Percentiles rank a stretch among this genome's conserved stretches.
Evolutionary conservation across 2,329 filamentous ascomycete genomes (phyloP).

Genomic region (Ceratocystis destructans): DNA sequence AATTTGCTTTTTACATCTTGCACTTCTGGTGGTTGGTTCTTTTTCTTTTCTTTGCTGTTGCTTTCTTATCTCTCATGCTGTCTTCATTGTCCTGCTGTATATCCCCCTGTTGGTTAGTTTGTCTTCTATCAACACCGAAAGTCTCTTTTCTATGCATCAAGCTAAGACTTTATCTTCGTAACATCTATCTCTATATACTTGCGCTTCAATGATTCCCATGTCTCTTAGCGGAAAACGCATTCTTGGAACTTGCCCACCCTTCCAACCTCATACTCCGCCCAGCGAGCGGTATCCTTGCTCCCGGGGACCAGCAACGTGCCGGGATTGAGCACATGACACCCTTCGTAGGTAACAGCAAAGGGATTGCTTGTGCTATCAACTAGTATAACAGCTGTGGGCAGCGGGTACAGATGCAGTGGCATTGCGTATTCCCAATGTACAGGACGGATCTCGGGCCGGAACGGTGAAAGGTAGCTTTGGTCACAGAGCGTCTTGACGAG

Average conservation of each 20-base stretch:
- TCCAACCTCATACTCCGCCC: conserved; percentile 75
- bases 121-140: background rate
- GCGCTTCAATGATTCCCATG: background rate
- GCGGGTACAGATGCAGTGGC: conserved; percentile 67
- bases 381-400: conserved; percentile 72
- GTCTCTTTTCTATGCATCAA: background rate
- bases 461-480: conserved; percentile 79
- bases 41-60: background rate
- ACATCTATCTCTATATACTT: background rate
- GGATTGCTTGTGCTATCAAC: conserved; percentile 69
- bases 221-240: conserved; percentile 37
- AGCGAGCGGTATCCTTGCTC: conserved; percentile 55
- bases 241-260: conserved; percentile 50
- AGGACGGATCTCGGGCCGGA: conserved; percentile 63
- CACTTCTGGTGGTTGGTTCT: background rate
- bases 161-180: background rate
- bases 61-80: background rate
- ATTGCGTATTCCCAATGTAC: conserved; percentile 80
- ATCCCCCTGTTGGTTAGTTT: conserved; percentile 1
- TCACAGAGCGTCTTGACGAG: conserved; percentile 86
- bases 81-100: background rate
- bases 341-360: conserved; percentile 85
- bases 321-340: conserved; percentile 91
- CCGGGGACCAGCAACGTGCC: conserved; percentile 59
- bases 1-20: background rate